Percentiles rank a stretch among this genome's conserved stretches.
Evolutionary conservation across 495 filamentous ascomycete species (phyloP).

Genomic region (Clavariopsis aquatica): DNA sequence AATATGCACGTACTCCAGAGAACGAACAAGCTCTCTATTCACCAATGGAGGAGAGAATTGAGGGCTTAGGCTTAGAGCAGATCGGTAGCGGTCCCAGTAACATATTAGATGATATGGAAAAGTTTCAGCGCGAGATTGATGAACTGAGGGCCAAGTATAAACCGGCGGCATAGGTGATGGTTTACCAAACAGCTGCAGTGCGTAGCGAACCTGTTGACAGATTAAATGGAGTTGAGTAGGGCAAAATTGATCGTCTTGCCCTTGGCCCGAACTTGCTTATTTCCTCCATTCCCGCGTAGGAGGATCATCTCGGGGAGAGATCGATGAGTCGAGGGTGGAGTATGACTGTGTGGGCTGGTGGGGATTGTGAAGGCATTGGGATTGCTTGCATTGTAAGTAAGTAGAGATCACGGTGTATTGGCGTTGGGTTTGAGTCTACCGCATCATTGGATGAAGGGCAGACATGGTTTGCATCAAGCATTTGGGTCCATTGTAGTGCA

Average conservation of each 20-base stretch:
- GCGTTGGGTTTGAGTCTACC: background rate
- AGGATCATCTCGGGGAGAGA: too few species aligned
- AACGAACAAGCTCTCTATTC: slow-evolving; percentile 15
- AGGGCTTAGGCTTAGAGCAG: background rate
- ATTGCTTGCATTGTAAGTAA: background rate
- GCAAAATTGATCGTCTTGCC: too few species aligned
- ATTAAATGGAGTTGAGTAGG: too few species aligned
- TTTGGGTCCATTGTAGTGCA: background rate
- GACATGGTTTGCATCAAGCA: background rate
- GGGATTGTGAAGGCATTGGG: background rate
- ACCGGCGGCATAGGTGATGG: background rate
- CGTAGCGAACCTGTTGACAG: too few species aligned
- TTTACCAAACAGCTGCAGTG: background rate
- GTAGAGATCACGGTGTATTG: background rate
- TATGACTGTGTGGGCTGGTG: background rate
- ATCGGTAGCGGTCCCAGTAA: slow-evolving; percentile 13
- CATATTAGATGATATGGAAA: slow-evolving; percentile 43
- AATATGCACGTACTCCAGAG: slow-evolving; percentile 25
- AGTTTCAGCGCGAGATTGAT: slow-evolving; percentile 46
- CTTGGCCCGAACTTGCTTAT: too few species aligned
- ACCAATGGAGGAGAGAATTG: slow-evolving; percentile 9
- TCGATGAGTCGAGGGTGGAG: too few species aligned
- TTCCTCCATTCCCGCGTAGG: too few species aligned
- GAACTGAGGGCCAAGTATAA: slow-evolving; percentile 38
- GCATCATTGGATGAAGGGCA: background rate